Base-by-base conservation (phyloP, 2,329 filamentous ascomycete species). In the Penicillium sp. region DNA sequence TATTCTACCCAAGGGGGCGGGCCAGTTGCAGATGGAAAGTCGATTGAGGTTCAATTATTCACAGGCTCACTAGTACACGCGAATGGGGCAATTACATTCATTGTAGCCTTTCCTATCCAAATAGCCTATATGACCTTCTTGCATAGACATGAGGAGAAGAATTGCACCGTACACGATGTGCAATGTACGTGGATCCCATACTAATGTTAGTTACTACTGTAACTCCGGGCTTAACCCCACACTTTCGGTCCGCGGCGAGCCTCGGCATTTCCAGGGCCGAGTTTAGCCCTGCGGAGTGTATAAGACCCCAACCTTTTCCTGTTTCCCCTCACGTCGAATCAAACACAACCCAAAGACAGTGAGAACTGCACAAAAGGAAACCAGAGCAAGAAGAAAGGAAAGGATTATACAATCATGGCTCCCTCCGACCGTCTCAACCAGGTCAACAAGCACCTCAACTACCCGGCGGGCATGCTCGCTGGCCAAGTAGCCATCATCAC, bases 401-500 rank as follows among this genome's bases (percentile, higher is more conserved):
- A 20, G 20, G 20, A 20, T 20, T 20, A 2, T 20, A 35, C 37
- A 37, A 54, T 3, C 39, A 54, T 78, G 75, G 68, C 86, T 47
- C 74, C 75, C 41, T 82, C 85, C 55, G 70, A 78, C 70, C 86
- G 90, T 63, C 80, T 90, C 52, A 80, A 84, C 42, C 91, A 95
- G 77, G 86, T 96, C 68, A 85, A 88, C 39, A 84, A 84, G 62
- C 91, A 96, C 76, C 85, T 96, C 69, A 93, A 92, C 79, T 94
- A 88, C 79, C 91, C 92, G 39, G 84, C 86, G 71, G 92, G 92
- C 59, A 82, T 96, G 75, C 85, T 96, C 56, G 84, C 84, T 34
- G 90, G 89, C 54, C 91, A 96, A 74, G 86, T 90, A 15, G 92
- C 92, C 70, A 96, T 96, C 75, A 89, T 96, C 74, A 96, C 92